Percentiles rank a stretch among this genome's conserved stretches.
Conservation (phyloP, 441 rosid species). For the Gossypium trilobum region DNA sequence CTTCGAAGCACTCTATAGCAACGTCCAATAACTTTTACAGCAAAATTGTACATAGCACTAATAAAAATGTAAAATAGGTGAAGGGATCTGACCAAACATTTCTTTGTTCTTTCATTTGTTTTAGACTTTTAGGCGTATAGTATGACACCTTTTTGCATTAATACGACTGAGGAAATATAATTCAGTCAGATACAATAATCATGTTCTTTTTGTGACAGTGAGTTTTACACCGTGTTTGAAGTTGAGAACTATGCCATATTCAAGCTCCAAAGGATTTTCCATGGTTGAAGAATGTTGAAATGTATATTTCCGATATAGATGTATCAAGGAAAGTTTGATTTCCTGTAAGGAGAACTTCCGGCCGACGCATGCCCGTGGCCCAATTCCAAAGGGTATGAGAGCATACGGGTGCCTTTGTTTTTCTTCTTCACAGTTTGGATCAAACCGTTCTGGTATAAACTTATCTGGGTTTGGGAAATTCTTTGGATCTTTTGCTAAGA, state of each 20-base stretch:
- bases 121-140: too few species aligned
- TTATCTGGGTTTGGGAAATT: constrained; percentile 82
- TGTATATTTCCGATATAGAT: constrained; percentile 48
- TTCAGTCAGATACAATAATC: not conserved
- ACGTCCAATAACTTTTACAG: not conserved
- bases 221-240: constrained; percentile 83
- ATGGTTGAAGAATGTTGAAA: constrained; percentile 69
- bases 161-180: not conserved
- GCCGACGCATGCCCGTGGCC: constrained; percentile 88
- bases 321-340: constrained; percentile 59
- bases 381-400: constrained; percentile 80
- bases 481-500: constrained; percentile 75
- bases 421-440: constrained; percentile 72
- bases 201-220: constrained; percentile 43
- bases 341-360: constrained; percentile 72
- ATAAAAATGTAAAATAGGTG: not conserved
- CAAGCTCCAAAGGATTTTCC: constrained; percentile 73
- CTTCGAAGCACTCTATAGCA: not conserved
- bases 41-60: not conserved
- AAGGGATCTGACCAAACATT: too few species aligned
- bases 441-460: constrained; percentile 75
- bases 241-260: constrained; percentile 68
- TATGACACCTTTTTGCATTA: too few species aligned
- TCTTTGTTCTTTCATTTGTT: too few species aligned
- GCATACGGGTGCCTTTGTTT: constrained; percentile 72